Conservation (phyloP, 1,139 yeast species). For the Wickerhamiella pararugosa region DNA sequence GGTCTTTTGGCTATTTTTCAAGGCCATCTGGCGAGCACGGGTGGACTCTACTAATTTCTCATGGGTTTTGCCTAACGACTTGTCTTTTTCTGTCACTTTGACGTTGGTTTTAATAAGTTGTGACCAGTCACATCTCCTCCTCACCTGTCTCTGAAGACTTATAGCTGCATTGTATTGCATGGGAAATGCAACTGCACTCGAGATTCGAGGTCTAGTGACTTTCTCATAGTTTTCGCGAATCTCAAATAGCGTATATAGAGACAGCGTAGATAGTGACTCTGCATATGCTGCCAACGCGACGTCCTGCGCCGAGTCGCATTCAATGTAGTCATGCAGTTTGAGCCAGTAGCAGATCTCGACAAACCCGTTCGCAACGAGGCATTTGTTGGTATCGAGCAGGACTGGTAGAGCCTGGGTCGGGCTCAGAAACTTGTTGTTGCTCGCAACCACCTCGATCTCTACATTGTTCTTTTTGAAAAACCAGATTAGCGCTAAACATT, state of each 20-base stretch:
- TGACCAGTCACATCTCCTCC: conserved; percentile 19
- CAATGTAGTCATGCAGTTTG: conserved; percentile 11
- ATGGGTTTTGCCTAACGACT: conserved; percentile 17
- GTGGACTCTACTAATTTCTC: conserved; percentile 31
- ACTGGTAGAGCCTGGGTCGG: conserved; percentile 37
- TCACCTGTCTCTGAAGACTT: conserved; percentile 21
- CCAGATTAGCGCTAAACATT: conserved; percentile 31
- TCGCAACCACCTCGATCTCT: conserved; percentile 9
- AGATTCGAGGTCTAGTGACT: conserved; percentile 47
- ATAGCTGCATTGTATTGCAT: conserved; percentile 73
- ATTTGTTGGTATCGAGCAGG: conserved; percentile 23
- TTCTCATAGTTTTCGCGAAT: conserved; percentile 48
- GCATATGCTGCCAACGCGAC: conserved; percentile 28
- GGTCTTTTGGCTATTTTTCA: conserved; percentile 38
- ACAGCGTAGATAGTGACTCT: conserved; percentile 32
- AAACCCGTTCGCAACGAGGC: conserved; percentile 24
- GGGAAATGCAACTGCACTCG: conserved; percentile 56
- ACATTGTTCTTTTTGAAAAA: conserved; percentile 18
- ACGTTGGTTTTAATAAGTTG: conserved; percentile 31
- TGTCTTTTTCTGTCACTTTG: conserved; percentile 23
- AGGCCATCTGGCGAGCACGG: conserved; percentile 30
- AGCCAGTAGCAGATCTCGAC: conserved; percentile 32
- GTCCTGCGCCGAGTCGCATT: conserved; percentile 17
- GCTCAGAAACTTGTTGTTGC: conserved; percentile 12
- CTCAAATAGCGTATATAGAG: conserved; percentile 48